Conservation (phyloP, 176 grass and related monocot genomes). For the Musa acuminata region DNA sequence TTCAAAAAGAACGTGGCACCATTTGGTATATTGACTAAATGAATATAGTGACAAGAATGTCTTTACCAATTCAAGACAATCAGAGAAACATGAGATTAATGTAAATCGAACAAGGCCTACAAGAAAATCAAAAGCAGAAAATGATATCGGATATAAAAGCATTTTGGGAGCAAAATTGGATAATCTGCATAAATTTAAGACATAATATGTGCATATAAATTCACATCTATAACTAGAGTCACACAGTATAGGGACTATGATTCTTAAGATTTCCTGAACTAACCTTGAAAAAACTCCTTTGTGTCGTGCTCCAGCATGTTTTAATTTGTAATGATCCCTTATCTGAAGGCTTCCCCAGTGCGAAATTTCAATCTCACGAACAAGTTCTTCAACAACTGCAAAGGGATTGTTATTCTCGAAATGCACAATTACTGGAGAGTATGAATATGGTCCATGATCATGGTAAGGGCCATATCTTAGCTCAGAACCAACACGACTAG, state of each 20-base stretch:
- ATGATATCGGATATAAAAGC: neutral
- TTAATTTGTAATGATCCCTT: constrained; percentile 23
- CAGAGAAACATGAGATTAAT: too few species aligned
- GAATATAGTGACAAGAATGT: too few species aligned
- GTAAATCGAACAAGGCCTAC: neutral
- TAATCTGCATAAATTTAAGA: neutral
- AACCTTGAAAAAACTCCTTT: constrained; percentile 27
- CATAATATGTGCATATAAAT: neutral
- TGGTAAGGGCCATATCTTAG: constrained; percentile 25
- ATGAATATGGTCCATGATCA: constrained; percentile 19
- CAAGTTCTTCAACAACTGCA: constrained; percentile 28
- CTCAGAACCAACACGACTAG: constrained; percentile 18
- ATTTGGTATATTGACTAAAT: too few species aligned
- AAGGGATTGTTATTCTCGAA: constrained; percentile 30
- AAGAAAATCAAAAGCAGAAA: neutral
- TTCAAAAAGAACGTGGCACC: too few species aligned
- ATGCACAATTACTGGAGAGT: constrained; percentile 26
- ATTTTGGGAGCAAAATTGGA: neutral
- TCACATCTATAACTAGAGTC: neutral
- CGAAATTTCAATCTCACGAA: constrained; percentile 23
- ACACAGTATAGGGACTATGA: neutral
- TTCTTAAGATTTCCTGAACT: neutral
- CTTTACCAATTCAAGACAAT: too few species aligned
- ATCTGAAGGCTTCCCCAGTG: constrained; percentile 27
- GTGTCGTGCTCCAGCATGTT: constrained; percentile 26